These are phyloP conservation scores for Pulveroboletus sp. DNA, from an alignment of 1,284 basidiomycete species.

Conservation along the genomic window DNA sequence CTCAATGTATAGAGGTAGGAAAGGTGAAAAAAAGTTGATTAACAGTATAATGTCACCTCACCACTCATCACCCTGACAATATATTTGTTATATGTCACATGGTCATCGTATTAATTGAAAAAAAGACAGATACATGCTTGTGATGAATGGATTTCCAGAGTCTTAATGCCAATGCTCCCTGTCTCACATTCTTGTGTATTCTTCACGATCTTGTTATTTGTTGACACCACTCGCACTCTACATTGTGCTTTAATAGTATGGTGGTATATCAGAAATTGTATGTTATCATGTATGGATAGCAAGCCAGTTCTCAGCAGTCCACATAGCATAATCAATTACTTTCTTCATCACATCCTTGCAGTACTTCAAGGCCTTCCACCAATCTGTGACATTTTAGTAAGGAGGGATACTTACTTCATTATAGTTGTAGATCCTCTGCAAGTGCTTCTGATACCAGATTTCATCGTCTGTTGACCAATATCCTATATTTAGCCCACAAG, in stretches of 20 bases:
- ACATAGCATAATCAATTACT: neutral
- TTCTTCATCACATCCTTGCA: neutral
- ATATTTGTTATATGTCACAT: too few species aligned
- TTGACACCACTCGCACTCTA: too few species aligned
- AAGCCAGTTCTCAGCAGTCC: neutral
- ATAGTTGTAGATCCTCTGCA: neutral
- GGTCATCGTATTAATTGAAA: too few species aligned
- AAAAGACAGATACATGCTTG: too few species aligned
- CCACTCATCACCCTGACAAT: too few species aligned
- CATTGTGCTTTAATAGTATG: too few species aligned
- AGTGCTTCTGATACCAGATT: constrained; percentile 6
- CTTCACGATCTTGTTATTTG: too few species aligned
- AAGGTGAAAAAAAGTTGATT: neutral
- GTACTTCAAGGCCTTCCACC: neutral
- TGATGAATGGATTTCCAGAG: too few species aligned
- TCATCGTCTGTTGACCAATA: constrained; percentile 14
- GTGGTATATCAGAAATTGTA: too few species aligned
- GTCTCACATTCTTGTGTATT: too few species aligned
- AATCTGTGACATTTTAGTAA: neutral
- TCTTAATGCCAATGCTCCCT: too few species aligned
- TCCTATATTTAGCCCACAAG: neutral
- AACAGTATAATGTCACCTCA: too few species aligned
- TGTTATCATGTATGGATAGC: neutral
- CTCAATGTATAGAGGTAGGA: neutral
- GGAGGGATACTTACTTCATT: neutral